phyloP scores from a whole-genome alignment of 805 yeast species.

The Pichia gijzeniarum region DNA sequence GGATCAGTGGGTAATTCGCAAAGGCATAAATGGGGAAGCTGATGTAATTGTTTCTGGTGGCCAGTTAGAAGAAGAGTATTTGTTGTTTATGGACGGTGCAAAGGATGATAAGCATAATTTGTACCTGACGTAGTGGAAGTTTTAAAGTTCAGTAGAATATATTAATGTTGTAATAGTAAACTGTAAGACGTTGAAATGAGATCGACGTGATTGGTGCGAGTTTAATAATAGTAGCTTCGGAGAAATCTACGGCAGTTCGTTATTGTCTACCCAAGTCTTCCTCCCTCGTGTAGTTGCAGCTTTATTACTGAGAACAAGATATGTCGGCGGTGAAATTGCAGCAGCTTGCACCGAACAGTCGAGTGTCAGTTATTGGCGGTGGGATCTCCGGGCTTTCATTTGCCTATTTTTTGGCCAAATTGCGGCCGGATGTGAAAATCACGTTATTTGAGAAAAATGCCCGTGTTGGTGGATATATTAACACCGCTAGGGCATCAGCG shows the following conservation, averaged over 20 bases:
- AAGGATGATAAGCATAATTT: neutral
- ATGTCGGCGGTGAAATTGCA: no score
- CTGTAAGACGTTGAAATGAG: no score
- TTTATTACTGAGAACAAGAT: no score
- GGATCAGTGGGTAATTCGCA: conserved; percentile 37
- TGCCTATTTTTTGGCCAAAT: conserved; percentile 55
- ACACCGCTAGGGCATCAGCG: conserved; percentile 32
- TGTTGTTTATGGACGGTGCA: conserved; percentile 4
- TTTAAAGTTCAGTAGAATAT: neutral
- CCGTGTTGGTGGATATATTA: conserved; percentile 77
- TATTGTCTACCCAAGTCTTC: no score
- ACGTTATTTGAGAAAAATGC: conserved; percentile 51
- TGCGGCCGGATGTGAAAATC: conserved; percentile 73
- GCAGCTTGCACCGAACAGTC: conserved; percentile 25
- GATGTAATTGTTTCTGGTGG: conserved; percentile 14
- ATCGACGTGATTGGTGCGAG: no score
- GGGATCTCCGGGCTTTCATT: conserved; percentile 84
- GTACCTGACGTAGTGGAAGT: neutral
- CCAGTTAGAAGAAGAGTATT: conserved; percentile 22
- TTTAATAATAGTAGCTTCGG: no score
- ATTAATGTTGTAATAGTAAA: no score
- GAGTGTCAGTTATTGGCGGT: conserved; percentile 73
- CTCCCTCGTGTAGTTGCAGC: no score
- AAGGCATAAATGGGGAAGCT: conserved; percentile 10
- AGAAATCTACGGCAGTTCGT: no score